Base-by-base conservation (phyloP, 495 filamentous ascomycete genomes). In the Daldinia bambusicola region DNA sequence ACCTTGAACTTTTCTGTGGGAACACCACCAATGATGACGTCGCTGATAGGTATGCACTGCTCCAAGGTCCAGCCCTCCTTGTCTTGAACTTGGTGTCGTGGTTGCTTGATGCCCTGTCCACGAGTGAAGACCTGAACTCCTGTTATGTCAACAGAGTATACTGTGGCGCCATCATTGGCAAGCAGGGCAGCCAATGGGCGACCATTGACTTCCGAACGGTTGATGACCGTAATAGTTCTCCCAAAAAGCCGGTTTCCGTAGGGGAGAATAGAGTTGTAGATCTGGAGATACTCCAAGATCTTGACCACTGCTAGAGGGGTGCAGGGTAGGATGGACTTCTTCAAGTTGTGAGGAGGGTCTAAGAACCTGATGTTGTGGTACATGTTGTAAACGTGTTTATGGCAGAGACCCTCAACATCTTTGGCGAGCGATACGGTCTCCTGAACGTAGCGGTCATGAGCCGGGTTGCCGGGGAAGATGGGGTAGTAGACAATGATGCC, bases 401-500 rank as follows among this genome's bases (percentile, higher is more conserved):
- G 95, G 72, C 90, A 94, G 59, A 99, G 90, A 22, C 95, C 95
- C 75, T 99, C 95, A 63, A 99, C 95, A 71, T 99, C 95, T 81
- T 99, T 99, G 77, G 83, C 78, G 52, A 96, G 86, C 61, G 92
- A 86, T 22, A 97, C 93, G n/a, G 96, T 91, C 81, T 98, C 93
- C 82, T 98, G 95, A 65, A 99, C 88, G 80, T 98, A 97, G 74
- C 90, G 89, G 79, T 99, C 95, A 74, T 97, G 92, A 14, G 87
- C 85, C 69, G 88, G 89, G 81, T 91, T 89, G 63, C 71, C 75
- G 20, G 78, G 80, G 86, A 97, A 98, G 80, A 99, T 97, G 43
- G 95, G 95, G 81, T 98, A 99, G 83, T 99, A 99, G 76, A 98
- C 92, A 69, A 99, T 95, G 71, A 98, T 97, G 71, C 95, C 95